Percentiles rank a stretch among this genome's conserved stretches.
These are phyloP conservation scores for Botrytis sinoallii DNA, from an alignment of 2,329 filamentous ascomycete species.

Conservation along the genomic window DNA sequence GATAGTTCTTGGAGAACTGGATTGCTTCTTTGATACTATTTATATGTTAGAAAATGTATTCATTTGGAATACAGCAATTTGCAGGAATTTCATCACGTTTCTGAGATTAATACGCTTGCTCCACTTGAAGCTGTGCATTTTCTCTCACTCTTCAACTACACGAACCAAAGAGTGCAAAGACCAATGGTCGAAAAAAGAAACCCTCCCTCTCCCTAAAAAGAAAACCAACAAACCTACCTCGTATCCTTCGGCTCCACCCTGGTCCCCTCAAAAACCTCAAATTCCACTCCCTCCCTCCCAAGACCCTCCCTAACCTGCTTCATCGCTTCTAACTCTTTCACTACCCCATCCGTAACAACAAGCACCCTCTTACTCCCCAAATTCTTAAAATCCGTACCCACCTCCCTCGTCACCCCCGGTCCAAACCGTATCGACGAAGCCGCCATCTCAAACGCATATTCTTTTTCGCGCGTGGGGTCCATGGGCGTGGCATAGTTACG, in stretches of 20 bases:
- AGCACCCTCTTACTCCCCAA: conserved; percentile 82
- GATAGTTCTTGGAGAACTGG: conserved; percentile 74
- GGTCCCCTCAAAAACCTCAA: conserved; percentile 76
- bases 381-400: conserved; percentile 97
- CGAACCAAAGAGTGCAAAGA: background rate
- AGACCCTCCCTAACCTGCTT: conserved; percentile 81
- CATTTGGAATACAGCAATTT: background rate
- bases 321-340: conserved; percentile 83
- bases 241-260: conserved; percentile 92
- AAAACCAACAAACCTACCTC: conserved; percentile 55
- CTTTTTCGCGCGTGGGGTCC: conserved; percentile 71
- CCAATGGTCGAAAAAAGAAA: background rate
- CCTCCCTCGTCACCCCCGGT: conserved; percentile 87
- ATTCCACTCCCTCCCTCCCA: conserved; percentile 73
- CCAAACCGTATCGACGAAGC: conserved; percentile 85
- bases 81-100: background rate
- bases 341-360: conserved; percentile 85
- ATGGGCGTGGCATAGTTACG: conserved; percentile 71
- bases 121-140: background rate
- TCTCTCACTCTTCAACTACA: background rate
- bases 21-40: conserved; percentile 82
- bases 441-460: conserved; percentile 99
- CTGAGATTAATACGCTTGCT: background rate
- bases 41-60: background rate
- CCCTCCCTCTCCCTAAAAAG: background rate